phyloP scores from a whole-genome alignment of 345 rosid genomes.

The Lepidium sativum region DNA sequence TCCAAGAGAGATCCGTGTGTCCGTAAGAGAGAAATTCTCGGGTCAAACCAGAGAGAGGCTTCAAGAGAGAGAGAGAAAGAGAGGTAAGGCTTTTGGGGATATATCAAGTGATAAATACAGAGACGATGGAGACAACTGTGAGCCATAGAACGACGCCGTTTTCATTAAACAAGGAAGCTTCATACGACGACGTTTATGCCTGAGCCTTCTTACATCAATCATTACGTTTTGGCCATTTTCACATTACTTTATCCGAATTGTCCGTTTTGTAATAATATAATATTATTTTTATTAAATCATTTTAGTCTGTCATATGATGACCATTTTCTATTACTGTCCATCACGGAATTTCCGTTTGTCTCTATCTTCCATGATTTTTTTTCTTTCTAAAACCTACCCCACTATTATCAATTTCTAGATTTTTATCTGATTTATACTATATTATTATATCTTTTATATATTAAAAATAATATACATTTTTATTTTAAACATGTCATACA shows the following conservation, averaged over 20 bases:
- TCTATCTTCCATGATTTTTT: constrained; percentile 12
- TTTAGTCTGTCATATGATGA: neutral
- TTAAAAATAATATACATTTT: no score
- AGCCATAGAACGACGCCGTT: neutral
- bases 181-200: constrained; percentile 16
- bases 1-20: constrained; percentile 14
- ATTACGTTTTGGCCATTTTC: constrained; percentile 4
- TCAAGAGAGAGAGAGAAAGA: no score
- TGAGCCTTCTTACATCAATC: constrained; percentile 8
- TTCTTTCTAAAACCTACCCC: neutral
- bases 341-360: constrained; percentile 20
- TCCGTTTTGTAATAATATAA: neutral
- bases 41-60: no score
- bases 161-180: neutral
- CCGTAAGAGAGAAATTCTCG: constrained; percentile 2
- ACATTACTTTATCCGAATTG: constrained; percentile 13
- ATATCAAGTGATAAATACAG: constrained; percentile 14
- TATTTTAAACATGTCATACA: no score
- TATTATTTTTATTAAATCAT: neutral
- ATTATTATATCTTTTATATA: no score
- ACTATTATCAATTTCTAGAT: neutral
- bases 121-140: constrained; percentile 9
- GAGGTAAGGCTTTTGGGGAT: neutral
- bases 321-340: neutral
- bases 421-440: no score